A percentile compares a stretch with the other conserved stretches of the same genome.
Conservation (phyloP, 2,329 filamentous ascomycete species). For the Phaeosphaeriaceae sp. region DNA sequence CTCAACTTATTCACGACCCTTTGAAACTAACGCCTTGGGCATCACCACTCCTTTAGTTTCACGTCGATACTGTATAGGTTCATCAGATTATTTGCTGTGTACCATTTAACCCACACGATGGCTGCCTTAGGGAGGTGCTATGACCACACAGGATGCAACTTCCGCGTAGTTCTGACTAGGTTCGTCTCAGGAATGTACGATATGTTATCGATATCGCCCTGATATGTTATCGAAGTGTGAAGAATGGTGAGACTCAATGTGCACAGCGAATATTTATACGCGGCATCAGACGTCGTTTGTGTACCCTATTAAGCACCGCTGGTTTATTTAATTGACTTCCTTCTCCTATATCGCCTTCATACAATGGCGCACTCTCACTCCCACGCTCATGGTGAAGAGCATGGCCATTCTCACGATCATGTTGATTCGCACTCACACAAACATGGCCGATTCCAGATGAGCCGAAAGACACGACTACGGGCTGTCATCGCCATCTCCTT, state of each 20-base stretch:
- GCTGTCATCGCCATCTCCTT: conserved; percentile 55
- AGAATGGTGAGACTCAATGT: conserved; percentile 3
- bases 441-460: conserved; percentile 27
- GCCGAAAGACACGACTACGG: conserved; percentile 41
- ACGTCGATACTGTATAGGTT: too few relatives aligned
- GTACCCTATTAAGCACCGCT: background rate
- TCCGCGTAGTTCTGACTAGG: too few relatives aligned
- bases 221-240: conserved; percentile 19
- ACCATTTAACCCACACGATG: background rate
- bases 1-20: conserved; percentile 1
- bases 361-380: conserved; percentile 22
- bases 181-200: too few relatives aligned
- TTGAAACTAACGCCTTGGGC: background rate
- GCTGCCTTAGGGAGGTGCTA: background rate
- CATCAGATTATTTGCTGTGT: too few relatives aligned
- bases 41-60: too few relatives aligned
- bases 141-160: conserved; percentile 1
- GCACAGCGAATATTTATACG: conserved; percentile 14
- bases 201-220: background rate
- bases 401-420: conserved; percentile 4
- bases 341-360: background rate
- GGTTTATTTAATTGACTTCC: background rate
- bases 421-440: conserved; percentile 5
- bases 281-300: background rate
- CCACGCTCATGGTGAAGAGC: conserved; percentile 7